Evolutionary conservation across 2,329 filamentous ascomycete genomes (phyloP).

Genomic region (Neobulgaria alba): DNA sequence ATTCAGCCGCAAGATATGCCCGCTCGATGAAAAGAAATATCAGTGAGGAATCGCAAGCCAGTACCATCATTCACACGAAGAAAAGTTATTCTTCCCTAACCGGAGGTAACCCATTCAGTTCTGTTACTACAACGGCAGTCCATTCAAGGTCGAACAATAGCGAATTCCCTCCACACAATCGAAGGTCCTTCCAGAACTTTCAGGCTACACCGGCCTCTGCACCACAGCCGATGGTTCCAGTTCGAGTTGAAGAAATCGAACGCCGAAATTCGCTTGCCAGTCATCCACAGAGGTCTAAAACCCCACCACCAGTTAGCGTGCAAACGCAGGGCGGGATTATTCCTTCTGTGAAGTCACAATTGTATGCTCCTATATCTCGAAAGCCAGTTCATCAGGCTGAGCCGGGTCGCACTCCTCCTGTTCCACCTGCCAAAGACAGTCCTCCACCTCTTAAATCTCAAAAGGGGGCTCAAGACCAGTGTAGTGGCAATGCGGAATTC

Average conservation of each 20-base stretch:
- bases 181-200: neutral
- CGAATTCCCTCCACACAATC: slow-evolving; percentile 10
- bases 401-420: neutral
- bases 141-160: neutral
- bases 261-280: neutral
- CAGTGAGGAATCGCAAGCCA: slow-evolving; percentile 3
- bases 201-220: neutral
- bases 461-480: neutral
- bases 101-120: neutral
- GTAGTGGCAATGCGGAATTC: neutral
- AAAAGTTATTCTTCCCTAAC: slow-evolving; percentile 11
- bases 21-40: slow-evolving; percentile 2
- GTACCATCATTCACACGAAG: slow-evolving; percentile 3
- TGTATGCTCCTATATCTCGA: neutral
- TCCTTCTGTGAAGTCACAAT: neutral
- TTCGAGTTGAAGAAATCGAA: neutral
- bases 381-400: neutral
- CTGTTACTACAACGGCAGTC: neutral
- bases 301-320: slow-evolving; percentile 14
- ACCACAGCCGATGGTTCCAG: neutral
- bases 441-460: neutral
- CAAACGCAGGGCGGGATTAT: slow-evolving; percentile 8
- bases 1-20: slow-evolving; percentile 13
- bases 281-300: neutral
- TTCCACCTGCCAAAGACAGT: neutral